phyloP scores from a whole-genome alignment of 148 eudicot species.

The Rhododendron williamsianum region DNA sequence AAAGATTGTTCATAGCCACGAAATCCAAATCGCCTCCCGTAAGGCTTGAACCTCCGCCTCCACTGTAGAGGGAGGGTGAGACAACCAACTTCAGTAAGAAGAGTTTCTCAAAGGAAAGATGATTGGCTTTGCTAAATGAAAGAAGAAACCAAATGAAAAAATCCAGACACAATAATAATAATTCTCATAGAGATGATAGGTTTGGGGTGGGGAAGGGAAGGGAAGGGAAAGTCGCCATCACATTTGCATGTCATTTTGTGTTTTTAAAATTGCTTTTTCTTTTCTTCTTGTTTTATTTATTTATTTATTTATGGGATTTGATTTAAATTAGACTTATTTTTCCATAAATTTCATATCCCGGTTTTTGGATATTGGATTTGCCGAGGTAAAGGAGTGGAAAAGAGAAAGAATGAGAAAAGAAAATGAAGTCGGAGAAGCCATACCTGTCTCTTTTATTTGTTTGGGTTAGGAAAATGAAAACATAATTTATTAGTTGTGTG shows the following conservation, averaged over 20 bases:
- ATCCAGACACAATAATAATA: background rate
- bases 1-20: no score
- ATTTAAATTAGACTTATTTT: background rate
- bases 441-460: background rate
- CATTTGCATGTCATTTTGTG: background rate
- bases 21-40: no score
- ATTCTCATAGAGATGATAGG: background rate
- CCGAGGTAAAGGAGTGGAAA: no score
- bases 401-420: background rate
- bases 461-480: no score
- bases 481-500: no score
- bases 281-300: background rate
- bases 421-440: background rate
- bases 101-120: background rate
- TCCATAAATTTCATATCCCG: background rate
- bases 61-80: no score
- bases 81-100: no score
- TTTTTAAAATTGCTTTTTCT: background rate
- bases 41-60: no score
- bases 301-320: no score
- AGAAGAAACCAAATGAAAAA: background rate
- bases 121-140: background rate
- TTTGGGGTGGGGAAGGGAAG: background rate
- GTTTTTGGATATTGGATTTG: no score
- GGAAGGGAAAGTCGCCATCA: background rate